These are phyloP conservation scores for Passalora sequoiae DNA, from an alignment of 2,329 filamentous ascomycete species.

Conservation along the genomic window DNA sequence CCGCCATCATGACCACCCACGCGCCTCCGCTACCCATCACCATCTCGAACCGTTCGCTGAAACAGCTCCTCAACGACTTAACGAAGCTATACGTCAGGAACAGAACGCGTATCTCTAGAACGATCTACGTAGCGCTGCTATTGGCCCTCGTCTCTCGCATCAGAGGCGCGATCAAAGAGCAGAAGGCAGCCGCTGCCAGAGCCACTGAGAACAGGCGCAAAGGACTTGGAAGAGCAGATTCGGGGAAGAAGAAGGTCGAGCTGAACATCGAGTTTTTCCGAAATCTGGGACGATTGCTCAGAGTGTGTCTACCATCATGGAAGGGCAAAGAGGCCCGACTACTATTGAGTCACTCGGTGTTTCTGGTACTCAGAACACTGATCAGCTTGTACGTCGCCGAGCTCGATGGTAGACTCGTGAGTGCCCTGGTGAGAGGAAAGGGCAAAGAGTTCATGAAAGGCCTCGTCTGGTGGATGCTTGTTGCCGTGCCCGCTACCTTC, in stretches of 20 bases:
- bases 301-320: slow-evolving; percentile 87
- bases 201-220: slow-evolving; percentile 54
- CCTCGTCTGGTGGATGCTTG: slow-evolving; percentile 97
- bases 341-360: slow-evolving; percentile 85
- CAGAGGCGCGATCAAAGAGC: slow-evolving; percentile 84
- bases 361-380: slow-evolving; percentile 81
- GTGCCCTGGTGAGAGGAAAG: slow-evolving; percentile 82
- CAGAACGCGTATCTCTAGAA: slow-evolving; percentile 75
- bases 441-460: slow-evolving; percentile 84
- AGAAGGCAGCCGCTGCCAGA: slow-evolving; percentile 74
- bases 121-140: slow-evolving; percentile 76
- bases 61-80: slow-evolving; percentile 44
- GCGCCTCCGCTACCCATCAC: slow-evolving; percentile 14
- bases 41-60: slow-evolving; percentile 31
- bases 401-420: slow-evolving; percentile 89
- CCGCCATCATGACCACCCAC: slow-evolving; percentile 20
- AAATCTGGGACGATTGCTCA: slow-evolving; percentile 69
- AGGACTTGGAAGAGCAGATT: slow-evolving; percentile 36
- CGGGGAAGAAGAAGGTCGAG: slow-evolving; percentile 64
- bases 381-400: slow-evolving; percentile 95
- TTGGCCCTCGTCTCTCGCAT: slow-evolving; percentile 79
- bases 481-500: slow-evolving; percentile 87
- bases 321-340: slow-evolving; percentile 80
- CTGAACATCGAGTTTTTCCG: slow-evolving; percentile 83
- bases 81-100: slow-evolving; percentile 70